phyloP scores from a whole-genome alignment of 2,329 filamentous ascomycete genomes.

The Clonostachys solani region DNA sequence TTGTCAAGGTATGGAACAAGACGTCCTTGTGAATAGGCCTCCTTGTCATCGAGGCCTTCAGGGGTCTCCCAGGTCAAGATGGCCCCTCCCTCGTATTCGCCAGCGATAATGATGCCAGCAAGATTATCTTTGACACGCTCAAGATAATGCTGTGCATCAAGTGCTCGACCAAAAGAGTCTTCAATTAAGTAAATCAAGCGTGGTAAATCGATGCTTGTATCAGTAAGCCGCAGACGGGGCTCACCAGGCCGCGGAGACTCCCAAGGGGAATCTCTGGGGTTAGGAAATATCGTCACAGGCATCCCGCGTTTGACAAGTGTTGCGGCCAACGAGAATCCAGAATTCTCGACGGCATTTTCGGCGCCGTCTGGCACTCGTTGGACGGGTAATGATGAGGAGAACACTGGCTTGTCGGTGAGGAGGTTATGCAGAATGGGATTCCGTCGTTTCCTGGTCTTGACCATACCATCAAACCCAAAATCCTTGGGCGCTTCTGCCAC shows the following conservation, averaged over 20 bases:
- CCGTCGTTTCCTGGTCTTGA: conserved; percentile 49
- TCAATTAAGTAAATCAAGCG: conserved; percentile 85
- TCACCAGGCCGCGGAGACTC: conserved; percentile 54
- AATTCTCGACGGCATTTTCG: conserved; percentile 11
- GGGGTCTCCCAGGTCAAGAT: conserved; percentile 93
- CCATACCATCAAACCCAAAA: conserved; percentile 42
- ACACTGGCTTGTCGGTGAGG: conserved; percentile 88
- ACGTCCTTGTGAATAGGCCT: conserved; percentile 48
- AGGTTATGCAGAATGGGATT: conserved; percentile 96
- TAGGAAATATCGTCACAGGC: conserved; percentile 78
- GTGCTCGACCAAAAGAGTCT: conserved; percentile 82
- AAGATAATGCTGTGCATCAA: conserved; percentile 82
- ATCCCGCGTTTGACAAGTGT: conserved; percentile 91
- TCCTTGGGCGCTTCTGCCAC: conserved; percentile 26
- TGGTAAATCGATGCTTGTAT: conserved; percentile 77
- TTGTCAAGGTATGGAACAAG: conserved; percentile 95
- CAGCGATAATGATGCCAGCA: conserved; percentile 90
- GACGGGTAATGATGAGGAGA: conserved; percentile 84
- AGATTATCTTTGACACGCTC: conserved; percentile 74
- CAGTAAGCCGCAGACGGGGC: conserved; percentile 65
- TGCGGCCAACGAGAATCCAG: conserved; percentile 33
- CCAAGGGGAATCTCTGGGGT: conserved; percentile 70
- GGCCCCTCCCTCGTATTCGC: conserved; percentile 93
- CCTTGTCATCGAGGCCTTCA: conserved; percentile 50
- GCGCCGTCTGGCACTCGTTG: conserved; percentile 50